These are phyloP conservation scores for Cladosporium velox DNA, from an alignment of 2,329 filamentous ascomycete genomes.

Conservation along the genomic window DNA sequence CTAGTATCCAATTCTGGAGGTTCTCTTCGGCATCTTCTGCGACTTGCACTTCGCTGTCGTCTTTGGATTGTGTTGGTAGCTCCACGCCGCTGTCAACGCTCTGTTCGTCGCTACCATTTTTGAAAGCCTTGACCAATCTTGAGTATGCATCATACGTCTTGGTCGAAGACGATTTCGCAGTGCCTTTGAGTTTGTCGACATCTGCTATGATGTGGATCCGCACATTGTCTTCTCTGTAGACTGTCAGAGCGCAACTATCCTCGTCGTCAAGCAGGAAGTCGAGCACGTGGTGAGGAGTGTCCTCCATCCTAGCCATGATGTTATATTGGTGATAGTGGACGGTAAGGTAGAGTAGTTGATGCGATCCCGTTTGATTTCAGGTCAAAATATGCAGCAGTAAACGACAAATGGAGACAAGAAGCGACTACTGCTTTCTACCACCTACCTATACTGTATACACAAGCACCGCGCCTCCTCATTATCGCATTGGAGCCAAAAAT, in stretches of 20 bases:
- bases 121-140: constrained; percentile 26
- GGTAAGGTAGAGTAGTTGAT: background rate
- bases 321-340: background rate
- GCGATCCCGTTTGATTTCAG: background rate
- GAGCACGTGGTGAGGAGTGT: constrained; percentile 31
- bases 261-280: constrained; percentile 39
- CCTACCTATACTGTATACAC: background rate
- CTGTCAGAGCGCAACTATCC: constrained; percentile 37
- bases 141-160: constrained; percentile 29
- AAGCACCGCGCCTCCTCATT: background rate
- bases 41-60: background rate
- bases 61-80: background rate
- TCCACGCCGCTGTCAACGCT: constrained; percentile 32
- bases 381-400: background rate
- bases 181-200: constrained; percentile 27
- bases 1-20: constrained; percentile 37
- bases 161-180: constrained; percentile 26
- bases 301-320: background rate
- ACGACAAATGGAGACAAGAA: background rate
- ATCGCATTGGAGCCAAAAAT: background rate
- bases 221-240: constrained; percentile 28
- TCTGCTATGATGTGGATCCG: constrained; percentile 40
- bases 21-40: constrained; percentile 28
- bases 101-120: constrained; percentile 25
- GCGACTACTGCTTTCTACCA: background rate